A percentile compares a stretch with the other conserved stretches of the same genome.
These are phyloP conservation scores for Deinandra increscens DNA, from an alignment of 129 eudicot species.

Conservation along the genomic window DNA sequence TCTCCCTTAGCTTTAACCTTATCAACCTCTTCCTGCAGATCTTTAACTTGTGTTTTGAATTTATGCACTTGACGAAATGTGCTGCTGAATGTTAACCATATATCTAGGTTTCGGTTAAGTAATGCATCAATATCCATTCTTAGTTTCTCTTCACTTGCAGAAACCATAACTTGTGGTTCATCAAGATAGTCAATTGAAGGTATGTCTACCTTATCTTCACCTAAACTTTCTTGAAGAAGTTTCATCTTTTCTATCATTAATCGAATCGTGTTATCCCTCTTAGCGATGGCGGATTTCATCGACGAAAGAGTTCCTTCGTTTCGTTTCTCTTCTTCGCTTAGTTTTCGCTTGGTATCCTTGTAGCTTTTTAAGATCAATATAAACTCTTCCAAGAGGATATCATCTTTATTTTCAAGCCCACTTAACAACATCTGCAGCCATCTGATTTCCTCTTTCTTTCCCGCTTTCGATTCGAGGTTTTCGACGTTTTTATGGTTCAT, in stretches of 20 bases:
- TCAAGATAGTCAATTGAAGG: slow-evolving; percentile 17
- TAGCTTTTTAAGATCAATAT: slow-evolving; percentile 59
- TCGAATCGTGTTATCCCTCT: slow-evolving; percentile 57
- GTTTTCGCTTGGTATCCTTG: slow-evolving; percentile 64
- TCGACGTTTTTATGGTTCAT: slow-evolving; percentile 19
- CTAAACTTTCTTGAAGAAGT: slow-evolving; percentile 31
- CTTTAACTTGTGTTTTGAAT: slow-evolving; percentile 51
- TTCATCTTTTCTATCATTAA: slow-evolving; percentile 46
- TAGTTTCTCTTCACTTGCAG: slow-evolving; percentile 60
- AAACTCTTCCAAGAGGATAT: slow-evolving; percentile 63
- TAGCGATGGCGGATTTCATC: slow-evolving; percentile 37
- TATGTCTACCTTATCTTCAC: slow-evolving; percentile 26
- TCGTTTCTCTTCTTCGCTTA: slow-evolving; percentile 50
- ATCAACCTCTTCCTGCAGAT: slow-evolving; percentile 46
- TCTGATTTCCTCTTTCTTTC: slow-evolving; percentile 36
- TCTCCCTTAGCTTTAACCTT: slow-evolving; percentile 34
- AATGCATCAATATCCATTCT: slow-evolving; percentile 55
- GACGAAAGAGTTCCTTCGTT: slow-evolving; percentile 39
- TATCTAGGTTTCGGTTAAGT: slow-evolving; percentile 67
- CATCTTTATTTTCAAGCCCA: slow-evolving; percentile 70
- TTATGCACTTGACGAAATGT: slow-evolving; percentile 61
- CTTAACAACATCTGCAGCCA: slow-evolving; percentile 65
- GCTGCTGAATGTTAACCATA: slow-evolving; percentile 75
- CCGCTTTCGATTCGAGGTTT: slow-evolving; percentile 17
- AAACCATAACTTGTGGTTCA: slow-evolving; percentile 34